A percentile compares a stretch with the other conserved stretches of the same genome.
These are phyloP conservation scores for Cytospora mali DNA, from an alignment of 2,329 filamentous ascomycete species.

Conservation along the genomic window DNA sequence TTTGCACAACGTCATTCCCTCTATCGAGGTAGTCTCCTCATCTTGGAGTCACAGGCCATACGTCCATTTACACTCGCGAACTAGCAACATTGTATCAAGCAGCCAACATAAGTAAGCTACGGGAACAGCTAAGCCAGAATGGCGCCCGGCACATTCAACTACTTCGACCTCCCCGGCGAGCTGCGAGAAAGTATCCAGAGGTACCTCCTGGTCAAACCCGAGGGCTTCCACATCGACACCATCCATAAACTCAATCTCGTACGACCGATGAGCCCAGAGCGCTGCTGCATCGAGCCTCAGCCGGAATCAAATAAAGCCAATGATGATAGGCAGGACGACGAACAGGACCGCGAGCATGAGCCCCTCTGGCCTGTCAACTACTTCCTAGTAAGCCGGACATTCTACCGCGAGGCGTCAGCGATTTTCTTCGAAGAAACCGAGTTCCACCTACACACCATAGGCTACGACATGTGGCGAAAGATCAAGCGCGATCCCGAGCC, in stretches of 20 bases:
- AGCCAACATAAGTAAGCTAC: not conserved
- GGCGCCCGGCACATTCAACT: slow-evolving; percentile 29
- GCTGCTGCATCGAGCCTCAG: not conserved
- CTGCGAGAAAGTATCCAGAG: slow-evolving; percentile 35
- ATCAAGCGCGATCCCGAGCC: no score
- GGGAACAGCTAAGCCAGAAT: not conserved
- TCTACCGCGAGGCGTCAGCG: slow-evolving; percentile 32
- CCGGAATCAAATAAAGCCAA: not conserved
- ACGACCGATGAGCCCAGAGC: not conserved
- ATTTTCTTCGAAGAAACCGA: slow-evolving; percentile 36
- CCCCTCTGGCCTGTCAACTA: slow-evolving; percentile 12
- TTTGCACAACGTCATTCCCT: no score
- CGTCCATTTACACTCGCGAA: no score
- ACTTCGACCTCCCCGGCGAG: slow-evolving; percentile 37
- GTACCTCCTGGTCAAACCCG: slow-evolving; percentile 31
- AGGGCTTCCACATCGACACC: slow-evolving; percentile 30
- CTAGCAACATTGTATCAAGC: no score
- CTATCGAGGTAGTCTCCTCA: no score
- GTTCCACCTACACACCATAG: slow-evolving; percentile 32
- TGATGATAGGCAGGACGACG: not conserved
- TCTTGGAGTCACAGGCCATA: no score
- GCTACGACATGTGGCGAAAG: not conserved
- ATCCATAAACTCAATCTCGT: not conserved
- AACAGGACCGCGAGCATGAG: no score
- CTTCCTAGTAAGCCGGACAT: slow-evolving; percentile 26